Evolutionary conservation across 345 rosid species (phyloP), one percentile per base, ranked within the genome.

Genomic region (Sisymbrium irio): DNA sequence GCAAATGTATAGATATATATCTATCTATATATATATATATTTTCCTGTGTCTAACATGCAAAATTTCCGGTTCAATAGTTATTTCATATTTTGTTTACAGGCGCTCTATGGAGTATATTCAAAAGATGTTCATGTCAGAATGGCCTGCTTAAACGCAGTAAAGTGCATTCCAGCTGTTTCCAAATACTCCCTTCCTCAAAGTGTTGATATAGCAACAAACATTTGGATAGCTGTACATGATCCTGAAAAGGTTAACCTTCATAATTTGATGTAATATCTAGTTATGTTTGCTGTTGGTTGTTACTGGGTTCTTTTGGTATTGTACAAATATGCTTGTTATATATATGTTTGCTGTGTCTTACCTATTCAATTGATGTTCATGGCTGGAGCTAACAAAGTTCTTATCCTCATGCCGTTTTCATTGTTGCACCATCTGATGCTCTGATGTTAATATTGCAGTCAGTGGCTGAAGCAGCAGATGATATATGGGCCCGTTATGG

Each of bases 401-500:
- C 25, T 27, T 69, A 51, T 45, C 33, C 12, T 61, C 32, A 5
- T 61, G 30, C 20, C 27, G 61, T 65, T 55, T 50, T 58, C 9
- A 19, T 59, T 44, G 13, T 76, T 42, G 49, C 50, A 12, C 28
- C 4, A 51, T 72, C 74, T 65, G 22, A 78, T 44, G 12, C 49
- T 60, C 60, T 50, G 32, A 60, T 33, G 17, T 35, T 63, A 15
- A 30, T 84, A 42, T 65, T 82, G 79, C 92, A 92, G 99, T 77
- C 87, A 41, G 83, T 92, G 75, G 97, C 99, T 47, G 96, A 86
- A 84, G 75, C 89, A 75, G 96, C 97, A 28, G 99, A 95, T 79
- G 96, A 88, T 84, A 63, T 95, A 69, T 95, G 98, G 99, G 97
- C 93, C 69, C 85, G 89, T 77, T 95, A 92, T 87, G 97, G 97